Evolutionary conservation across 2,329 filamentous ascomycete species (phyloP).

Genomic region (Paecilomyces sp.): DNA sequence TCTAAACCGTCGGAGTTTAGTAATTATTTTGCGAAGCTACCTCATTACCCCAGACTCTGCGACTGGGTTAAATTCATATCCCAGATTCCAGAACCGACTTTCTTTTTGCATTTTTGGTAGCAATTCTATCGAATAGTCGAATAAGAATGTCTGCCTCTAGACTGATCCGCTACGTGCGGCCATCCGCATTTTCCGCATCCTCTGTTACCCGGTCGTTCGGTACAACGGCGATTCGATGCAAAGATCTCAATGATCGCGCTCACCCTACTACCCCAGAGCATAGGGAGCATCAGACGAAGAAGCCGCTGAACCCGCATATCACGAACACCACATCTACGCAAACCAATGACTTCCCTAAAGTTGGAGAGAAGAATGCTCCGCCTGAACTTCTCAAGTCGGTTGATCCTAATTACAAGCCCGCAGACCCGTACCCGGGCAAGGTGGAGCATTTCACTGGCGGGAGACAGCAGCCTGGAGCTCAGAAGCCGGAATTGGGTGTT

Average conservation of each 20-base stretch:
- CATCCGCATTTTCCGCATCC: slow-evolving; percentile 17
- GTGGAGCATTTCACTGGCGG: slow-evolving; percentile 60
- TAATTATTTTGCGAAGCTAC: slow-evolving; percentile 4
- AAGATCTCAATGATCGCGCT: slow-evolving; percentile 41
- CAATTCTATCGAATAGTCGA: neutral
- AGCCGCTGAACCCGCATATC: slow-evolving; percentile 54
- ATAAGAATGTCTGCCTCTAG: slow-evolving; percentile 40
- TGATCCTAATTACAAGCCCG: slow-evolving; percentile 50
- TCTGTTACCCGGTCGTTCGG: slow-evolving; percentile 24
- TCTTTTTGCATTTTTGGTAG: neutral
- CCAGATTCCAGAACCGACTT: slow-evolving; percentile 1
- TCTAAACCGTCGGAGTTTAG: neutral
- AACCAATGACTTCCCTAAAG: slow-evolving; percentile 54
- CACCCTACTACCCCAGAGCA: slow-evolving; percentile 49
- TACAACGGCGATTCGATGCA: slow-evolving; percentile 20
- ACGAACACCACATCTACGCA: slow-evolving; percentile 60
- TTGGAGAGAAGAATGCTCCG: slow-evolving; percentile 50
- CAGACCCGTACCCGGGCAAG: slow-evolving; percentile 55
- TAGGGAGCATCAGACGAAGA: slow-evolving; percentile 50
- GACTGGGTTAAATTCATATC: slow-evolving; percentile 1
- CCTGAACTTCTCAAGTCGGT: slow-evolving; percentile 54
- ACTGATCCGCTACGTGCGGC: slow-evolving; percentile 38
- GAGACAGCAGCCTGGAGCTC: slow-evolving; percentile 47
- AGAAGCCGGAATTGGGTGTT: slow-evolving; percentile 63
- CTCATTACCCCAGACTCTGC: neutral